These are phyloP conservation scores for Marasmius sp. DNA, from an alignment of 1,284 basidiomycete genomes.

Conservation along the genomic window DNA sequence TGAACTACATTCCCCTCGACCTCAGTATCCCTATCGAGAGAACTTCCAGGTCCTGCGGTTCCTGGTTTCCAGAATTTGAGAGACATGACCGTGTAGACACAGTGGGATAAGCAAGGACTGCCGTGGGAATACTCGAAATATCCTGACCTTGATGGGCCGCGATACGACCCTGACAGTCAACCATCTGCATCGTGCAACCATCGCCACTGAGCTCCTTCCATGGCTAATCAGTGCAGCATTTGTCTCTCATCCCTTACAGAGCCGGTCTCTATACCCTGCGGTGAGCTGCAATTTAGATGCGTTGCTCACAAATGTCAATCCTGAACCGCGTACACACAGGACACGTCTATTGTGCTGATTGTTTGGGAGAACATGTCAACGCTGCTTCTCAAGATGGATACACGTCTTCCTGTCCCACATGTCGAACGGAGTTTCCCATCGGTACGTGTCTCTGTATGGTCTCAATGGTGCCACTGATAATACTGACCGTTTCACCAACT, in stretches of 20 bases:
- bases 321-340: constrained; percentile 2
- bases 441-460: constrained; percentile 3
- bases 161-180: too few species aligned
- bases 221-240: constrained; percentile 10
- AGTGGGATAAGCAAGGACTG: not conserved
- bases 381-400: constrained; percentile 8
- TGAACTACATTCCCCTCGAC: constrained; percentile 69
- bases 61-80: constrained; percentile 83
- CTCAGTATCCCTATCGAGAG: constrained; percentile 81
- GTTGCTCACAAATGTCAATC: not conserved
- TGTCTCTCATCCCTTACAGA: constrained; percentile 12
- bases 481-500: not conserved
- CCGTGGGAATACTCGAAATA: too few species aligned
- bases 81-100: constrained; percentile 31
- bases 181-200: too few species aligned
- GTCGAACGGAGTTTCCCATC: constrained; percentile 14
- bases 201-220: not conserved
- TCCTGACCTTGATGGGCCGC: too few species aligned
- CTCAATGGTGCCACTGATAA: not conserved
- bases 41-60: constrained; percentile 82
- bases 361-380: constrained; percentile 10
- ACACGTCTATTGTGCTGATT: constrained; percentile 14
- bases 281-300: constrained; percentile 1
- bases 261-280: constrained; percentile 15
- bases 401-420: constrained; percentile 11